Base-by-base conservation (phyloP, 2,329 filamentous ascomycete species). In the Penicillium sp. region DNA sequence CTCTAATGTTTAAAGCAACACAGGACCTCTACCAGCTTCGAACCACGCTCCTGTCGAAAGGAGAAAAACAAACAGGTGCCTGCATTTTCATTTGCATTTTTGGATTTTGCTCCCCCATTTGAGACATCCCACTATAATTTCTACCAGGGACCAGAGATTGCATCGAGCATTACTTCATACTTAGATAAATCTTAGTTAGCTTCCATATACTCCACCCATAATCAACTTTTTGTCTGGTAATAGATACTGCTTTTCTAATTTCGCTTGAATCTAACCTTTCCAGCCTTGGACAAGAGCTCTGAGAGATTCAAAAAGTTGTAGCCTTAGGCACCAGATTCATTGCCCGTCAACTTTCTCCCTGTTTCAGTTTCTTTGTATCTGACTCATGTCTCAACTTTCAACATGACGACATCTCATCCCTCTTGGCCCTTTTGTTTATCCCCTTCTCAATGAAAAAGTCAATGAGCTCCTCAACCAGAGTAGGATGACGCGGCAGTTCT, bases 251-350 rank as follows among this genome's bases (percentile, higher is more conserved):
- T 26, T 1, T 16, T 7, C 58, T 28, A 67, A n/a, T 68, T 66
- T 36, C 52, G 68, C 61, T 82, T 82, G 60, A 80, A 69, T 0
- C 81, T 82, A 30, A 84, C 12, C 75, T 73, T 78, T 1, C 81
- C 80, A 5, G 75, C 73, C 46, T 74, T 77, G 47, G 75, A 71
- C 31, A 83, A 60, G 22, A 22, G 22, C 22, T 4, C 22, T 4
- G 4, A 22, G 22, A 22, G 22, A 22, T 22, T 22, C 22, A 2
- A 22, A 22, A 22, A 22, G 22, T 22, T 22, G 22, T 22, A 22
- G 22, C 22, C 22, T 22, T 22, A 22, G 22, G 22, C 22, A 22
- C 22, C 2, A 22, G 22, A 22, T 2, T 22, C 22, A 22, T 22
- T n/a, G n/a, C n/a, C 22, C 22, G 22, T 22, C 22, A 22, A 22